Conservation (phyloP, 805 yeast species). For the Cyberlindnera lachancei region DNA sequence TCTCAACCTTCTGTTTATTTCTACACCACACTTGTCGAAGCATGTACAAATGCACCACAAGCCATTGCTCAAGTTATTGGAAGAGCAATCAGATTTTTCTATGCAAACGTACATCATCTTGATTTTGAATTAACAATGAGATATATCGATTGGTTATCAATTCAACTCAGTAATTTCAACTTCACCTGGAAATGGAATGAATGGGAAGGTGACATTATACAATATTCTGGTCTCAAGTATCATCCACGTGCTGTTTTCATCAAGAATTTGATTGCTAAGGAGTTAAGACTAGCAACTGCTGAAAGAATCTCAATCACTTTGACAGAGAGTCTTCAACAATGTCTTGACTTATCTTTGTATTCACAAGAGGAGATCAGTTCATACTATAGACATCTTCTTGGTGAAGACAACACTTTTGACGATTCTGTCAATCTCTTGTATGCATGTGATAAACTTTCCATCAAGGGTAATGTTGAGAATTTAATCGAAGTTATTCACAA, state of each 20-base stretch:
- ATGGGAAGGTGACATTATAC: slow-evolving; percentile 63
- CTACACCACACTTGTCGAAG: slow-evolving; percentile 77
- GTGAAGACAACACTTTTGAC: slow-evolving; percentile 12
- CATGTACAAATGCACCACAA: slow-evolving; percentile 73
- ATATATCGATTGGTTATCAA: slow-evolving; percentile 84
- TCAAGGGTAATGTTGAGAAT: slow-evolving; percentile 27
- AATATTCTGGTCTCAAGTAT: slow-evolving; percentile 36
- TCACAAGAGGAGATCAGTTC: slow-evolving; percentile 25
- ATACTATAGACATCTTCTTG: slow-evolving; percentile 31
- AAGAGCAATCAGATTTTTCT: slow-evolving; percentile 79
- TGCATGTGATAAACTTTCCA: slow-evolving; percentile 30
- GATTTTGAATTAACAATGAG: slow-evolving; percentile 73
- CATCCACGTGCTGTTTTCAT: slow-evolving; percentile 74
- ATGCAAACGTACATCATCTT: slow-evolving; percentile 52
- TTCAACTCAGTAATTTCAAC: slow-evolving; percentile 87
- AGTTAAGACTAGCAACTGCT: slow-evolving; percentile 73
- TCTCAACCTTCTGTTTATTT: slow-evolving; percentile 70
- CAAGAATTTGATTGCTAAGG: slow-evolving; percentile 74
- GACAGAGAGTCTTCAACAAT: slow-evolving; percentile 46
- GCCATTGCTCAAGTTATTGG: slow-evolving; percentile 94
- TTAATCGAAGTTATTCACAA: slow-evolving; percentile 33
- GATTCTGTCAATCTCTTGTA: slow-evolving; percentile 29
- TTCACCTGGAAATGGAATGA: slow-evolving; percentile 98
- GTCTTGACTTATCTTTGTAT: slow-evolving; percentile 38
- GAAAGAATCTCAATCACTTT: slow-evolving; percentile 66